Percentiles rank a stretch among this genome's conserved stretches.
Evolutionary conservation across 805 yeast genomes (phyloP).

Genomic region (Isabelozyma heimii): DNA sequence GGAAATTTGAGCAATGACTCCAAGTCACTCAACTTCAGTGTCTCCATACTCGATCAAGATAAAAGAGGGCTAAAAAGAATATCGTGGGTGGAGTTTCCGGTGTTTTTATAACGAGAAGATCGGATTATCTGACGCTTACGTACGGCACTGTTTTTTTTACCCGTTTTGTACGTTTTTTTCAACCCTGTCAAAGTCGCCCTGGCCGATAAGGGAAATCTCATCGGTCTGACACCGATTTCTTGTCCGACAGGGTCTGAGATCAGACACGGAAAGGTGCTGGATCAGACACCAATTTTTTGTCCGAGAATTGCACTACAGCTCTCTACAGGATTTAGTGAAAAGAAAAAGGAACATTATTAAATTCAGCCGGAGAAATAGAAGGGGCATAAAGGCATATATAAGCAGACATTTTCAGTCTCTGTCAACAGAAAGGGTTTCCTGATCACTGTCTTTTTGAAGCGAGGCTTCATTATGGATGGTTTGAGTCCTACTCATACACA

Average conservation of each 20-base stretch:
- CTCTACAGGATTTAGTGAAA: too few species aligned
- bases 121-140: not conserved
- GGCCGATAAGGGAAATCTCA: too few species aligned
- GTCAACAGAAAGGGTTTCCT: not conserved
- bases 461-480: constrained; percentile 9
- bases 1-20: constrained; percentile 25
- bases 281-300: too few species aligned
- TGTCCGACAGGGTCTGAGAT: not conserved
- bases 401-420: not conserved
- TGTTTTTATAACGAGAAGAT: too few species aligned
- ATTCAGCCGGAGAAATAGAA: not conserved
- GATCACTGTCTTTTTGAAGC: constrained; percentile 4
- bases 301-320: too few species aligned
- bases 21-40: constrained; percentile 6
- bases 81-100: too few species aligned
- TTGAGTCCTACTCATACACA: constrained; percentile 14
- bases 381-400: not conserved
- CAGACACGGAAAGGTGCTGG: not conserved
- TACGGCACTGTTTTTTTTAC: not conserved
- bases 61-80: too few species aligned
- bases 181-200: not conserved
- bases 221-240: too few species aligned
- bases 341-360: too few species aligned
- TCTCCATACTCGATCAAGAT: not conserved
- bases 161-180: not conserved